These are phyloP conservation scores for Trichoderma breve DNA, from an alignment of 2,329 filamentous ascomycete genomes.

Conservation along the genomic window DNA sequence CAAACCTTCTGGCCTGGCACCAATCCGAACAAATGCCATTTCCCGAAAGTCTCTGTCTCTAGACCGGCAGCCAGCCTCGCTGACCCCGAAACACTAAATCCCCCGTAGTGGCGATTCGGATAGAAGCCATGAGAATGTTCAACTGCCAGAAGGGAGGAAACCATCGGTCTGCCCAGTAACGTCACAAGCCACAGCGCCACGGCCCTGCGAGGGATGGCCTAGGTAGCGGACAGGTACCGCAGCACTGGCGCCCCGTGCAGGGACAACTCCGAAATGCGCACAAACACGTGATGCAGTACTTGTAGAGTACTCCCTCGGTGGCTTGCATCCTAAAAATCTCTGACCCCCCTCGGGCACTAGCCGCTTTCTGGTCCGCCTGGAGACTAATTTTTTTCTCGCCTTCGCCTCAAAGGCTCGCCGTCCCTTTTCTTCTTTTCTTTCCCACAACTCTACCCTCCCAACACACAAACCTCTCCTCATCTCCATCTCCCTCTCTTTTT, in stretches of 20 bases:
- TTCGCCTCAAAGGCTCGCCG: conserved; percentile 23
- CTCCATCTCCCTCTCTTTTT: conserved; percentile 31
- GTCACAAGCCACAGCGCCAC: conserved; percentile 20
- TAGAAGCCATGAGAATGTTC: conserved; percentile 8
- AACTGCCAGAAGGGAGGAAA: conserved; percentile 9
- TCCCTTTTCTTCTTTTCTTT: conserved; percentile 32
- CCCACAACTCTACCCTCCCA: conserved; percentile 29
- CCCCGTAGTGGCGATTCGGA: conserved; percentile 9
- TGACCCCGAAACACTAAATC: conserved; percentile 3
- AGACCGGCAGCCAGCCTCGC: conserved; percentile 4
- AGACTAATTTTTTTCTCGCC: conserved; percentile 23
- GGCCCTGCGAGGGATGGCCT: not conserved
- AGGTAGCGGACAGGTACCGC: not conserved
- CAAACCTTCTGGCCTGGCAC: not conserved
- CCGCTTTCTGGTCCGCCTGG: conserved; percentile 28
- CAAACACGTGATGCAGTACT: not conserved
- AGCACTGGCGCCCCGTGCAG: not conserved
- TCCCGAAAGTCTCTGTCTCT: not conserved
- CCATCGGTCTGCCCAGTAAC: conserved; percentile 16
- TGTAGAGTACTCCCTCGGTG: conserved; percentile 2
- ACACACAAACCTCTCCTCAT: conserved; percentile 31
- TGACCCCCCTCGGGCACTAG: conserved; percentile 30
- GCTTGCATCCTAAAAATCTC: conserved; percentile 22
- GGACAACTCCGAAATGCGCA: not conserved
- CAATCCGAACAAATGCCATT: not conserved